Base-by-base conservation (phyloP, 768 basidiomycete species). In the Pleurotus giganteus region DNA sequence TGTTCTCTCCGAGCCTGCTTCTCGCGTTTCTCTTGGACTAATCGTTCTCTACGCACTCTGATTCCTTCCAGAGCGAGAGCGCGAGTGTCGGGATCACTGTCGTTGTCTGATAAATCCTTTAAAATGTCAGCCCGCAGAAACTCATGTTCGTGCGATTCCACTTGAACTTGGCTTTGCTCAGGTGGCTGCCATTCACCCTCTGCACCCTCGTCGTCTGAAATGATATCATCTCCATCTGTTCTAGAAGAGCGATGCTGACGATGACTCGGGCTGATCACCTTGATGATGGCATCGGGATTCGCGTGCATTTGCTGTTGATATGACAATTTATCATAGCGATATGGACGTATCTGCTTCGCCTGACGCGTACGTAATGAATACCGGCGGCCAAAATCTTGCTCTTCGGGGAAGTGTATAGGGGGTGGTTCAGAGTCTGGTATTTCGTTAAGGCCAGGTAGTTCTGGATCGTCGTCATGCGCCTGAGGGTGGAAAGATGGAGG, bases 201-300 rank as follows among this genome's bases (percentile, higher is more conserved):
- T 2, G 63, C 62, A 0, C 41, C 54, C 51, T 65, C 44, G 6
- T 21, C 60, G 41, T 59, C 65, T 68, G 62, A 31, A 68, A 57
- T 26, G 68, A 72, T 17, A 71, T 70, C 28, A 60, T 63, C 42
- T 70, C 66, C 11, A 60, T 64, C 2, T 59, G 58, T 37, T 63
- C 64, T 4, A 60, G 61, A 54, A n/a, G 43, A 43, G 9, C 47
- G 37, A 32, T 61, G 64, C 53, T 58, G 57, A 13, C 45, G 62
- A 27, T 58, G 65, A n/a, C 31, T 63, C 19, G 74, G 72, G 62
- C 74, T 75, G 44, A 63, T 67, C 23, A 75, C 54, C 53, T 79
- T 83, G 42, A 91, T 75, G 39, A 90, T 81, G 1, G 89, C 89
- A 19, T 90, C 89, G 2, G 87, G 88, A 57, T 76, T 79, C 0